A percentile compares a stretch with the other conserved stretches of the same genome.
These are phyloP conservation scores for Laguncularia racemosa DNA, from an alignment of 345 rosid species.

Conservation along the genomic window DNA sequence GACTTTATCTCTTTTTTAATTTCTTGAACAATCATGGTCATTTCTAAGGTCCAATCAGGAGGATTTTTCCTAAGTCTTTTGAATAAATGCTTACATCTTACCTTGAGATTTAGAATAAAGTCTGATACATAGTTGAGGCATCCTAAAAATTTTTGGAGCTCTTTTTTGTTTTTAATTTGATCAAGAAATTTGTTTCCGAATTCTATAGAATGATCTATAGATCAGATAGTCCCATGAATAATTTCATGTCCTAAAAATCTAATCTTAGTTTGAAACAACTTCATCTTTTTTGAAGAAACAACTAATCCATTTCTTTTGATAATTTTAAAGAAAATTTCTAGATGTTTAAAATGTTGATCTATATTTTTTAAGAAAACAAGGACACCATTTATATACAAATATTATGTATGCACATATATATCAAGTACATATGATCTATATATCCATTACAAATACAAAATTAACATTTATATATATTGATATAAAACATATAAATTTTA, in stretches of 20 bases:
- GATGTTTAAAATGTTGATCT: too few relatives aligned
- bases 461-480: too few relatives aligned
- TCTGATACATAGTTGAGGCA: background rate
- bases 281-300: background rate
- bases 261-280: background rate
- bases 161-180: constrained; percentile 1
- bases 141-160: background rate
- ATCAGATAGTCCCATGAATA: background rate
- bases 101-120: background rate
- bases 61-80: background rate
- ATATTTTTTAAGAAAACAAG: too few relatives aligned
- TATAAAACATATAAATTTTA: too few relatives aligned
- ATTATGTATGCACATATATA: too few relatives aligned
- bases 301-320: background rate
- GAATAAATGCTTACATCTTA: background rate
- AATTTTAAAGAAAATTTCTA: too few relatives aligned
- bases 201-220: background rate
- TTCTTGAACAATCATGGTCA: background rate
- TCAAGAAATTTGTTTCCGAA: background rate
- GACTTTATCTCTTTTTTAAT: background rate
- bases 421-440: too few relatives aligned
- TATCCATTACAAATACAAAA: too few relatives aligned
- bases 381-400: too few relatives aligned
- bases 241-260: background rate
- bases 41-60: background rate